Conservation (phyloP, 2,329 filamentous ascomycete genomes). For the Clarireedia homoeocarpa region DNA sequence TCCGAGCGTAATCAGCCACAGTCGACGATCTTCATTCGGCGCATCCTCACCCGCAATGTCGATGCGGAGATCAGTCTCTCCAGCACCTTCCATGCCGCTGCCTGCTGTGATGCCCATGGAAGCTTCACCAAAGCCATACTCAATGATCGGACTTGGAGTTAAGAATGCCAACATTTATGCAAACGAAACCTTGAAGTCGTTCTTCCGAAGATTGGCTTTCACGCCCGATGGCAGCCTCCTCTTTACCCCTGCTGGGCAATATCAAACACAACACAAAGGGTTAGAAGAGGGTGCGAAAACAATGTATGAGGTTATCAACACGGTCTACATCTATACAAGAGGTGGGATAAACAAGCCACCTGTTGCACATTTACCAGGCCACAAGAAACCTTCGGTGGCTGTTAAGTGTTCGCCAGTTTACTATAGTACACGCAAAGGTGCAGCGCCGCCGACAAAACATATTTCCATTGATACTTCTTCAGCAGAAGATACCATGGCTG, state of each 20-base stretch:
- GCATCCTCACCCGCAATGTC: slow-evolving; percentile 55
- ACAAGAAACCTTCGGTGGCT: slow-evolving; percentile 96
- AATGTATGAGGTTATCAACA: slow-evolving; percentile 85
- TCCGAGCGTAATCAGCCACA: slow-evolving; percentile 79
- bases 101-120: slow-evolving; percentile 94
- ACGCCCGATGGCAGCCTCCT: slow-evolving; percentile 91
- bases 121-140: slow-evolving; percentile 67
- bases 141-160: slow-evolving; percentile 47
- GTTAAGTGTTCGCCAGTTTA: slow-evolving; percentile 88
- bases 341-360: slow-evolving; percentile 96
- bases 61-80: slow-evolving; percentile 78
- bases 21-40: slow-evolving; percentile 86
- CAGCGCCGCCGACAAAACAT: slow-evolving; percentile 69
- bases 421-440: slow-evolving; percentile 68
- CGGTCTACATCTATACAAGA: slow-evolving; percentile 95
- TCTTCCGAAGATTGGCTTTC: slow-evolving; percentile 90
- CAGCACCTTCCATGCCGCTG: slow-evolving; percentile 85
- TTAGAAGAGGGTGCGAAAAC: slow-evolving; percentile 62
- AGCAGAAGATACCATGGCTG: slow-evolving; percentile 71
- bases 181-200: slow-evolving; percentile 94
- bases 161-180: slow-evolving; percentile 89
- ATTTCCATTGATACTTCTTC: slow-evolving; percentile 95
- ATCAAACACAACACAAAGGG: slow-evolving; percentile 65
- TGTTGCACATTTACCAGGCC: slow-evolving; percentile 87
- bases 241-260: slow-evolving; percentile 91